Evolutionary conservation across 1,284 basidiomycete genomes (phyloP).

Genomic region (Cutaneotrichosporon sp.): DNA sequence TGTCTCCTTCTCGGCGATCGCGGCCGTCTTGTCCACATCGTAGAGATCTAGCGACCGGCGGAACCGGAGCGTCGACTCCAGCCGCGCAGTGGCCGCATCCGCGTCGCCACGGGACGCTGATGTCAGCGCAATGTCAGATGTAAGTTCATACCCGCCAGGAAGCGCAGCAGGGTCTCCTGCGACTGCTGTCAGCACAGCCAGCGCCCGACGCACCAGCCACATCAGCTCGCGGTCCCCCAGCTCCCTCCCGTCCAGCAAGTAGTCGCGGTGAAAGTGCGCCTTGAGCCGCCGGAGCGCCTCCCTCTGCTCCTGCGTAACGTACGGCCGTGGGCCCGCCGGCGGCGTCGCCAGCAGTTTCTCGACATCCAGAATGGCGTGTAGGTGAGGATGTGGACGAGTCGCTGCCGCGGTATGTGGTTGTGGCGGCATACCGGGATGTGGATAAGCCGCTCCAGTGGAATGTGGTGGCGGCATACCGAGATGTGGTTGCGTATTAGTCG

Average conservation of each 20-base stretch:
- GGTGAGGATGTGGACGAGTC: no score
- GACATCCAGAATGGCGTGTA: no score
- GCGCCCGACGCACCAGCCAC: conserved; percentile 31
- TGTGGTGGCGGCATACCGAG: no score
- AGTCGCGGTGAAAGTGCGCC: conserved; percentile 27
- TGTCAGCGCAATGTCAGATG: not conserved
- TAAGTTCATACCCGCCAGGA: not conserved
- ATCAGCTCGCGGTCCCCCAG: conserved; percentile 39
- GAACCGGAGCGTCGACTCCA: conserved; percentile 39
- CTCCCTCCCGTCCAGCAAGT: conserved; percentile 10
- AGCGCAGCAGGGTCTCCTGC: conserved; percentile 2
- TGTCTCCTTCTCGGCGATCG: conserved; percentile 23
- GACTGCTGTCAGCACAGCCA: not conserved
- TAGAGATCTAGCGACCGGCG: conserved; percentile 34
- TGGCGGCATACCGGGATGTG: no score
- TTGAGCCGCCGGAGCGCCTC: conserved; percentile 13
- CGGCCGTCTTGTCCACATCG: conserved; percentile 32
- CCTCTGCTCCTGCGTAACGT: not conserved
- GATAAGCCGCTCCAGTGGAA: no score
- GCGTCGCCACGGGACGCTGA: not conserved
- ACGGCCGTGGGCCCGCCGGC: not conserved
- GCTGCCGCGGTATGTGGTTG: no score
- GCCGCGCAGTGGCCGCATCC: not conserved
- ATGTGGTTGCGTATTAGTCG: no score
- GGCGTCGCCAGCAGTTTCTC: not conserved